These are phyloP conservation scores for Vitrella brassicaformis DNA, from an alignment of 73 alveolate genomes.

Conservation along the genomic window DNA sequence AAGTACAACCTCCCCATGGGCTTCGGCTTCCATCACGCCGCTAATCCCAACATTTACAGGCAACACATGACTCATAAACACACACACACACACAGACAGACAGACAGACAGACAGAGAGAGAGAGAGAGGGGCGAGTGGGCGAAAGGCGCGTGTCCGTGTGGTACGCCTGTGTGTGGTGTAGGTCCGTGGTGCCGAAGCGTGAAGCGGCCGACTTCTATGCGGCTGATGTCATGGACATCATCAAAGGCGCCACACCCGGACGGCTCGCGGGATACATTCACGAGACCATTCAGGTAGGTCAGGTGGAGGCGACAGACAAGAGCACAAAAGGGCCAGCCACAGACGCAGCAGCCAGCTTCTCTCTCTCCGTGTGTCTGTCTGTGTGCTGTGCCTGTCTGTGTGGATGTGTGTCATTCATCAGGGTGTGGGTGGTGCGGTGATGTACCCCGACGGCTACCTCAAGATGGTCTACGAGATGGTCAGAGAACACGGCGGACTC, in stretches of 20 bases:
- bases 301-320: too few species aligned
- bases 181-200: not conserved
- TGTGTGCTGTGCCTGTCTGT: too few species aligned
- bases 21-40: not conserved
- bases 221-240: not conserved
- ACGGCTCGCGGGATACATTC: slow-evolving; percentile 12
- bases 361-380: too few species aligned
- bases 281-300: slow-evolving; percentile 15
- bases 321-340: too few species aligned
- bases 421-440: slow-evolving; percentile 17
- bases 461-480: not conserved
- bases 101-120: too few species aligned
- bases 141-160: too few species aligned
- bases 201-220: slow-evolving; percentile 1
- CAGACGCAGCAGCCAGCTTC: too few species aligned
- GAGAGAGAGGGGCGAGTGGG: too few species aligned
- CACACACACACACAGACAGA: too few species aligned
- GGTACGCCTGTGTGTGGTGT: too few species aligned
- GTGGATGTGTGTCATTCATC: too few species aligned
- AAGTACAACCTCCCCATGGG: not conserved
- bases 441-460: slow-evolving; percentile 18
- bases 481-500: slow-evolving; percentile 11
- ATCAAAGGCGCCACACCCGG: not conserved
- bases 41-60: not conserved
- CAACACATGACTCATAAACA: too few species aligned